phyloP scores from a whole-genome alignment of 2,329 filamentous ascomycete genomes.

The Xylogone sp. region DNA sequence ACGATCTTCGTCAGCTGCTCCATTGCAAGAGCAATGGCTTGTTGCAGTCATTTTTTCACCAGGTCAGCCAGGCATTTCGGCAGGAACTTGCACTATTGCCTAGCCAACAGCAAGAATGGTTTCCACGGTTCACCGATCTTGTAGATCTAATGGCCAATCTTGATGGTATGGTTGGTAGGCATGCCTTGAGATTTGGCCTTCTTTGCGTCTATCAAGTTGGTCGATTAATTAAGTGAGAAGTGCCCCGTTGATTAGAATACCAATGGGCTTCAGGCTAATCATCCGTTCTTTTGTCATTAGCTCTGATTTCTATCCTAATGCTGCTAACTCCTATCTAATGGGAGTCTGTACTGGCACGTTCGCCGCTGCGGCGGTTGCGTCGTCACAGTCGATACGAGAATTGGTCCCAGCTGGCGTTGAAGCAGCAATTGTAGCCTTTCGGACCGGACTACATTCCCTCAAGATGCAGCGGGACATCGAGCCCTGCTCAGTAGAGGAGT shows the following conservation, averaged over 20 bases:
- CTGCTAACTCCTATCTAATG: not conserved
- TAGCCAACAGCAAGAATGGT: not conserved
- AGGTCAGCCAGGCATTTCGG: constrained; percentile 3
- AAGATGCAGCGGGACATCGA: not conserved
- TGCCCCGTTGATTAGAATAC: too few relatives aligned
- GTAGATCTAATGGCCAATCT: not conserved
- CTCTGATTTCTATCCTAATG: not conserved
- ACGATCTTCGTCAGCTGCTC: constrained; percentile 1
- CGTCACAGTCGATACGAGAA: constrained; percentile 15
- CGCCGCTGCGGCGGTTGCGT: constrained; percentile 22
- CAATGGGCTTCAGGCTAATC: too few relatives aligned
- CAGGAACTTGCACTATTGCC: constrained; percentile 1
- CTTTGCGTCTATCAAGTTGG: not conserved
- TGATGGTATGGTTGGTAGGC: not conserved
- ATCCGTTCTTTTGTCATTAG: too few relatives aligned
- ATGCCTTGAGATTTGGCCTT: not conserved
- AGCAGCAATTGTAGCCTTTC: constrained; percentile 19
- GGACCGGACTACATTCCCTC: constrained; percentile 13
- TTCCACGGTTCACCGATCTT: not conserved
- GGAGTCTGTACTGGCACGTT: constrained; percentile 25
- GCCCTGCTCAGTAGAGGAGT: not conserved
- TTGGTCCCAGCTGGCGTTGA: constrained; percentile 21
- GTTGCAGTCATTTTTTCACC: constrained; percentile 3
- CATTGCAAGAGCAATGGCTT: constrained; percentile 1
- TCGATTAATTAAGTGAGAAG: not conserved